Percentiles rank a stretch among this genome's conserved stretches.
phyloP scores from a whole-genome alignment of 768 basidiomycete species.

The Exidia glandulosa region DNA sequence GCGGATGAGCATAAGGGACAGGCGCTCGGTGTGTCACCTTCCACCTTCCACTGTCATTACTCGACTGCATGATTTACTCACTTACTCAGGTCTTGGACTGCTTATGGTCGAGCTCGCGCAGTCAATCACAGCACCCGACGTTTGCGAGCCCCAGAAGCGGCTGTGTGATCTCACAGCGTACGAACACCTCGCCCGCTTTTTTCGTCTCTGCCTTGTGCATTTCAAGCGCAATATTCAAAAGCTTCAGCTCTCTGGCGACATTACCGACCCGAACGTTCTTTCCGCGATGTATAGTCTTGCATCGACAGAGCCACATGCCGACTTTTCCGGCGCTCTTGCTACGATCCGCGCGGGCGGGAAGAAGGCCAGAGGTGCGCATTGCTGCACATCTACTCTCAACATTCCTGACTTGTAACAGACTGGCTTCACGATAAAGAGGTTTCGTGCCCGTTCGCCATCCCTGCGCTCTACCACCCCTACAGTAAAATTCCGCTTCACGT shows the following conservation, averaged over 20 bases:
- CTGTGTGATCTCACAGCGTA: conserved; percentile 13
- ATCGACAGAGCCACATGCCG: conserved; percentile 9
- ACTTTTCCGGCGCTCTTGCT: conserved; percentile 8
- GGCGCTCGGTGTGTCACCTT: conserved; percentile 12
- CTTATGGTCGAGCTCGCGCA: conserved; percentile 4
- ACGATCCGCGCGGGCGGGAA: conserved; percentile 12
- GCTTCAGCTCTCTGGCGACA: neutral
- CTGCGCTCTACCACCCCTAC: conserved; percentile 16
- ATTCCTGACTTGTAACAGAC: conserved; percentile 7
- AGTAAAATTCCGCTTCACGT: conserved; percentile 18
- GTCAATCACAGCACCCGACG: conserved; percentile 1
- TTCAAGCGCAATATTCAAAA: conserved; percentile 10
- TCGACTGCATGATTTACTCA: neutral
- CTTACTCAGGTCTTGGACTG: conserved; percentile 8
- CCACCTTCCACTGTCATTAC: neutral
- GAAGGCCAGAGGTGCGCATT: conserved; percentile 12
- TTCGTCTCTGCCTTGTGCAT: conserved; percentile 15
- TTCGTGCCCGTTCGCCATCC: conserved; percentile 10
- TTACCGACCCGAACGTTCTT: neutral
- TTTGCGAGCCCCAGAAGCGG: conserved; percentile 4
- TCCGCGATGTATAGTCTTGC: conserved; percentile 17
- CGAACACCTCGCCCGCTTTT: conserved; percentile 16
- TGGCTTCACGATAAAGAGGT: conserved; percentile 18
- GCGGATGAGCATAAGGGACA: conserved; percentile 19
- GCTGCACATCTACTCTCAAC: neutral